These are phyloP conservation scores for Peronosclerospora sorghi DNA, from an alignment of 352 stramenopile genomes.

Conservation along the genomic window DNA sequence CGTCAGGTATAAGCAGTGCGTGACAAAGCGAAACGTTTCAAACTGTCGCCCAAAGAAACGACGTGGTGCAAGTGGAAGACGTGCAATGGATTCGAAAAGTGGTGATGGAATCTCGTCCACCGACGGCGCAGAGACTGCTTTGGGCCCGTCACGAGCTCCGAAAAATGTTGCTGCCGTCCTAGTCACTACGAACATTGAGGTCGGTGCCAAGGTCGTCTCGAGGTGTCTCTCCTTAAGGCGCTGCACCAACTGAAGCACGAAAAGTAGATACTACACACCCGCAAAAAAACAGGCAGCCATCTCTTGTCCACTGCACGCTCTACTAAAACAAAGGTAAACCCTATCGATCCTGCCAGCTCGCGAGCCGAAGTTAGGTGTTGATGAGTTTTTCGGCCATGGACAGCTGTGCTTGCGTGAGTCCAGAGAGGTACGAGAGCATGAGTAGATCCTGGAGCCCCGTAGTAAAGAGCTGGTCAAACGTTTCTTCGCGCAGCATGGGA, in stretches of 20 bases:
- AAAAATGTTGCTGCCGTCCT: too few species aligned
- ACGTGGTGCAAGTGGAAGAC: slow-evolving; percentile 17
- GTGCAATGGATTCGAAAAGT: too few species aligned
- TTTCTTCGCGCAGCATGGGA: slow-evolving; percentile 87
- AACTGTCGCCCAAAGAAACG: slow-evolving; percentile 50
- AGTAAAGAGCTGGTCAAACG: slow-evolving; percentile 96
- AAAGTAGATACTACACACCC: too few species aligned
- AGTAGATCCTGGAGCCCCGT: slow-evolving; percentile 95
- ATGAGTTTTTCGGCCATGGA: slow-evolving; percentile 97
- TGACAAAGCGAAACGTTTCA: slow-evolving; percentile 46
- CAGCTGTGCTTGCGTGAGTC: slow-evolving; percentile 95
- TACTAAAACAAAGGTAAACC: slow-evolving; percentile 21
- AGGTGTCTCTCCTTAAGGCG: too few species aligned
- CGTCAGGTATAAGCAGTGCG: not conserved
- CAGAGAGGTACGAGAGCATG: slow-evolving; percentile 97
- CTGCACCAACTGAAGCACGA: too few species aligned
- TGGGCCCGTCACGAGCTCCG: too few species aligned
- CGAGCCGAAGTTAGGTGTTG: slow-evolving; percentile 79
- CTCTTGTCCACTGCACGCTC: slow-evolving; percentile 13
- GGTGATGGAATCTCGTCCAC: too few species aligned
- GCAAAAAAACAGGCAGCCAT: slow-evolving; percentile 2
- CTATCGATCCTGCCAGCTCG: slow-evolving; percentile 9
- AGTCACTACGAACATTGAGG: too few species aligned
- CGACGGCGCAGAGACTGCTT: too few species aligned
- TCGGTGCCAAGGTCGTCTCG: too few species aligned